Evolutionary conservation across 352 stramenopile genomes (phyloP), one percentile per base, ranked within the genome.

Genomic region (Phytophthora melonis): DNA sequence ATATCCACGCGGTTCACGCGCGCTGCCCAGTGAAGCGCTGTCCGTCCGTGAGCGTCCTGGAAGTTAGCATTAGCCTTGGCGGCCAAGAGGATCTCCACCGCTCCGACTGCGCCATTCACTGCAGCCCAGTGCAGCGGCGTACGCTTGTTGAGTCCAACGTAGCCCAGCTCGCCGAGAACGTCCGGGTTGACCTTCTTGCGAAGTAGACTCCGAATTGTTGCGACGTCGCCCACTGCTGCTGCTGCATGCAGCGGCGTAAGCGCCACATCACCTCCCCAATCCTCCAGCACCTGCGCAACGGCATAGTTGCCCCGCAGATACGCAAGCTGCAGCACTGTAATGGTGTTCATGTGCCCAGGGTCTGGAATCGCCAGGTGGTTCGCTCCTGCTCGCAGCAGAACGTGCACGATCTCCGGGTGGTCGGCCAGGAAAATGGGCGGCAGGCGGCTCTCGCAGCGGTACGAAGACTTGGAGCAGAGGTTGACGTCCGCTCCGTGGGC

Each of bases 301-400:
- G 87, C 86, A 58, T 95, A 96, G 70, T 95, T 94, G 14, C 88
- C 82, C 23, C 88, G 82, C 32, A 94, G 53, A 72, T 96, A 96
- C 10, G 88, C 89, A 9, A 94, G 75, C 63, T 96, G 87, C 3
- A 96, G 74, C 36, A 93, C 89, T 2, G 89, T 94, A 55, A 96
- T 88, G n/a, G 87, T 94, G 60, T 96, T 96, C 80, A 92, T 91
- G 52, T 93, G 88, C 8, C 89, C 89, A 13, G 89, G 85, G 64
- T 94, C 88, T 0, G 89, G 89, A 49, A 96, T 93, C 14, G 87
- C 87, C 6, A 96, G 77, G 58, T 93, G 86, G 61, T 96, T 94
- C 1, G 88, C 89, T 7, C 89, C 81, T 23, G 84, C 78, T 7
- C 78, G 72, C 3, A 96, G 75, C 56, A 95, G 50, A 13, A 89